Percentiles rank a stretch among this genome's conserved stretches.
Conservation (phyloP, 768 basidiomycete genomes). For the Wakefieldia striispora region DNA sequence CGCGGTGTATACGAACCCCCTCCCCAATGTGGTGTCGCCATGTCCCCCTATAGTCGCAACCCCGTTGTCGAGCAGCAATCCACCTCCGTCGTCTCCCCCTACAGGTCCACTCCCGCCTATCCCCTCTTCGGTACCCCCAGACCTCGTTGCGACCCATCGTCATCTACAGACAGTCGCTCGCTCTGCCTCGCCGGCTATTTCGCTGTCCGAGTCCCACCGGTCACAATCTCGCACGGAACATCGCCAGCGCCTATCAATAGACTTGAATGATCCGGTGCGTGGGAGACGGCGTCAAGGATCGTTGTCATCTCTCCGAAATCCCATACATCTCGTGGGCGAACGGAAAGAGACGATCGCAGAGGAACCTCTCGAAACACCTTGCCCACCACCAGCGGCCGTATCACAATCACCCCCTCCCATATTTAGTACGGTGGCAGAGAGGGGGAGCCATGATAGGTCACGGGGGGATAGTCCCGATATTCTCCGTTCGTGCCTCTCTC, state of each 20-base stretch:
- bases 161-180: constrained; percentile 23
- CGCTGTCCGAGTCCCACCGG: constrained; percentile 16
- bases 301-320: constrained; percentile 29
- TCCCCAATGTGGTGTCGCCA: constrained; percentile 6
- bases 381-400: background rate
- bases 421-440: constrained; percentile 6
- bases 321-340: constrained; percentile 10
- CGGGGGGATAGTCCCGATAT: constrained; percentile 22
- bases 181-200: constrained; percentile 24
- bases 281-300: constrained; percentile 25
- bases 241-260: constrained; percentile 16
- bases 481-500: constrained; percentile 16
- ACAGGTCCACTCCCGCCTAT: constrained; percentile 60
- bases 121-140: constrained; percentile 55
- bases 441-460: constrained; percentile 6
- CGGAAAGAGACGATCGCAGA: constrained; percentile 18
- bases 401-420: constrained; percentile 1
- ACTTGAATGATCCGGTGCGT: constrained; percentile 12
- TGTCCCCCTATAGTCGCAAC: constrained; percentile 10
- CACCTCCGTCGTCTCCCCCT: constrained; percentile 60
- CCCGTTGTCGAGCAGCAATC: constrained; percentile 33
- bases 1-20: background rate
- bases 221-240: constrained; percentile 19
- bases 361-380: constrained; percentile 6
- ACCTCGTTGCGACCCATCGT: constrained; percentile 43